Conservation (phyloP, 1,284 basidiomycete genomes). For the Chiua sp. region DNA sequence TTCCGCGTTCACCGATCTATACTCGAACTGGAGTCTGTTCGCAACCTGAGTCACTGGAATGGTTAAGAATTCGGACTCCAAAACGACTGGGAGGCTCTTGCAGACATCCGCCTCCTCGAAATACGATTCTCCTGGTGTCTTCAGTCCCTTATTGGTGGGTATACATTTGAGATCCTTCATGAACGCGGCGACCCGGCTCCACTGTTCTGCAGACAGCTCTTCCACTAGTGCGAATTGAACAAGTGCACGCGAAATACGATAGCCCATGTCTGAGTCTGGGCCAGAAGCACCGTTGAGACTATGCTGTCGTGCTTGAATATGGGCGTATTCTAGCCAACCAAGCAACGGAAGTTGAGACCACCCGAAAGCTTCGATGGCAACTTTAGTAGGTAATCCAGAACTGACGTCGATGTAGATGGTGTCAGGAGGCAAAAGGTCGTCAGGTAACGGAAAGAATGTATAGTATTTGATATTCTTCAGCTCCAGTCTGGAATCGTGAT, state of each 20-base stretch:
- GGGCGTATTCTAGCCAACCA: slow-evolving; percentile 36
- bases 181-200: slow-evolving; percentile 64
- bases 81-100: slow-evolving; percentile 18
- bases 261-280: slow-evolving; percentile 48
- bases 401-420: slow-evolving; percentile 53
- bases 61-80: slow-evolving; percentile 1
- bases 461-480: slow-evolving; percentile 72
- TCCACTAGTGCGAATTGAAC: slow-evolving; percentile 85
- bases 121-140: slow-evolving; percentile 24
- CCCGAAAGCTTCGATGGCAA: slow-evolving; percentile 74
- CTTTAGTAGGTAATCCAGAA: slow-evolving; percentile 50
- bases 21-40: neutral
- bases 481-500: slow-evolving; percentile 13
- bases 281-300: slow-evolving; percentile 39
- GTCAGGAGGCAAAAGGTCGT: slow-evolving; percentile 69
- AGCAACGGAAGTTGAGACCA: slow-evolving; percentile 75
- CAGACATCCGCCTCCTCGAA: slow-evolving; percentile 30
- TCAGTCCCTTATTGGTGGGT: slow-evolving; percentile 59
- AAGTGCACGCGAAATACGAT: slow-evolving; percentile 60
- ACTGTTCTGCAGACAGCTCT: slow-evolving; percentile 57
- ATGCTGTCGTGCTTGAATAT: neutral
- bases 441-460: slow-evolving; percentile 68
- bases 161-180: slow-evolving; percentile 75
- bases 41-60: slow-evolving; percentile 8
- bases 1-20: neutral